Percentiles rank a stretch among this genome's conserved stretches.
Evolutionary conservation across 2,329 filamentous ascomycete species (phyloP).

Genomic region (Aureobasidium namibiae): DNA sequence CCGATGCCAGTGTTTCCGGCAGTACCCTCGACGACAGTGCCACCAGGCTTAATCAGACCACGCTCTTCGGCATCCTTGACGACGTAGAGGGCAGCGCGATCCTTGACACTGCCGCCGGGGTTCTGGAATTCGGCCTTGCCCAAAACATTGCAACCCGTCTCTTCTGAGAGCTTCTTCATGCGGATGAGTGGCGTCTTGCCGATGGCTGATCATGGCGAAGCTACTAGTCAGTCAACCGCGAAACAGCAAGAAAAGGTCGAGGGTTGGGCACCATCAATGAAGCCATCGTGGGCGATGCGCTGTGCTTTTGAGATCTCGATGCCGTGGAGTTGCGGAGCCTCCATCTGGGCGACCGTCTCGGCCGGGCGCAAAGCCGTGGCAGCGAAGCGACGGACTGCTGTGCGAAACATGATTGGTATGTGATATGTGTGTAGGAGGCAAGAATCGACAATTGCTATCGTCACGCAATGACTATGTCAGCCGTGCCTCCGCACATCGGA

Average conservation of each 20-base stretch:
- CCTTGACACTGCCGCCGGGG: slow-evolving; percentile 91
- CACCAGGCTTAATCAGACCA: slow-evolving; percentile 72
- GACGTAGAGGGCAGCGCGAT: slow-evolving; percentile 89
- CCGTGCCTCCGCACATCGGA: slow-evolving; percentile 1
- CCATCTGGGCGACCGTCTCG: slow-evolving; percentile 40
- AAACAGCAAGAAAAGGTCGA: neutral
- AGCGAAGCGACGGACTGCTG: slow-evolving; percentile 58
- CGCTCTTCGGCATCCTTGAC: slow-evolving; percentile 88
- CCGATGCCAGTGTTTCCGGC: slow-evolving; percentile 98
- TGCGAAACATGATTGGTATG: slow-evolving; percentile 54
- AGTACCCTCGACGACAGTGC: slow-evolving; percentile 93
- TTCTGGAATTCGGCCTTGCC: slow-evolving; percentile 99
- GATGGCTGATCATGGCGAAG: slow-evolving; percentile 57
- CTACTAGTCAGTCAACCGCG: slow-evolving; percentile 14
- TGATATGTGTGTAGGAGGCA: neutral
- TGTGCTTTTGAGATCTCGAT: slow-evolving; percentile 72
- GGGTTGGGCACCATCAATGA: slow-evolving; percentile 63
- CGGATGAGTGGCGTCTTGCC: slow-evolving; percentile 94
- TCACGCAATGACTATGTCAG: neutral
- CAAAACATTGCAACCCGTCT: slow-evolving; percentile 88
- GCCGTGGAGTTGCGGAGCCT: slow-evolving; percentile 32
- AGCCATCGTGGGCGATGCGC: slow-evolving; percentile 61
- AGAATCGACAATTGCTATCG: neutral
- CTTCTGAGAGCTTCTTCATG: slow-evolving; percentile 75
- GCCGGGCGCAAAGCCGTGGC: slow-evolving; percentile 51